Percentiles rank a stretch among this genome's conserved stretches.
Evolutionary conservation across 1,284 basidiomycete species (phyloP).

Genomic region (Ustanciosporium gigantosporum): DNA sequence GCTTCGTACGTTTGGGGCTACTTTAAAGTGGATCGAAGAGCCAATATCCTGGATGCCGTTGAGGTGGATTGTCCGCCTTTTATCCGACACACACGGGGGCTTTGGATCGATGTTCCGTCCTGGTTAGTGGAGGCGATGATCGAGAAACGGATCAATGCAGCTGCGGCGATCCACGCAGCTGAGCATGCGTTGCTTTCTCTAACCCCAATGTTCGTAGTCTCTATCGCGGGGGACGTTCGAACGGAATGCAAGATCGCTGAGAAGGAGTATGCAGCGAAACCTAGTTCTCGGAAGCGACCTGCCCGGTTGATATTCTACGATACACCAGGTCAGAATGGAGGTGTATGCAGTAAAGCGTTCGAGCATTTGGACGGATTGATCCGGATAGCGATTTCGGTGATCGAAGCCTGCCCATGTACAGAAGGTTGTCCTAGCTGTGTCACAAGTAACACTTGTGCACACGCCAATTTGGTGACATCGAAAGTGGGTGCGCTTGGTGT

Average conservation of each 20-base stretch:
- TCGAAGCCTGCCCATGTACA: constrained; percentile 73
- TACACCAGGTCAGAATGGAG: constrained; percentile 71
- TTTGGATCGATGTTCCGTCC: constrained; percentile 82
- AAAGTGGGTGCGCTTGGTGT: constrained; percentile 57
- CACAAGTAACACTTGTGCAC: constrained; percentile 56
- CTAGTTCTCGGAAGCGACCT: constrained; percentile 73
- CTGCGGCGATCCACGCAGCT: constrained; percentile 81
- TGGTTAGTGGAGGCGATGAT: constrained; percentile 66
- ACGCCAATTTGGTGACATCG: constrained; percentile 51
- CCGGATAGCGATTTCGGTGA: constrained; percentile 68
- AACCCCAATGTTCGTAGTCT: constrained; percentile 70
- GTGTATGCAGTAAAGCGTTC: constrained; percentile 77
- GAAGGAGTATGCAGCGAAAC: constrained; percentile 73
- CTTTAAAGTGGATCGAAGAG: constrained; percentile 58
- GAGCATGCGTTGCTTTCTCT: constrained; percentile 79
- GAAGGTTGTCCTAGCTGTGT: constrained; percentile 76
- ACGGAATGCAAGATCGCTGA: constrained; percentile 80
- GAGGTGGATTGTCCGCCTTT: constrained; percentile 79
- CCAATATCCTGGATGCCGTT: constrained; percentile 75
- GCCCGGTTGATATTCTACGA: constrained; percentile 87
- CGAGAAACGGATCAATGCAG: constrained; percentile 68
- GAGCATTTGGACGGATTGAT: constrained; percentile 75
- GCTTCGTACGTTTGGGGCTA: constrained; percentile 73
- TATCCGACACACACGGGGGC: constrained; percentile 74
- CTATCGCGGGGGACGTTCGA: constrained; percentile 69